Base-by-base conservation (phyloP, 768 basidiomycete species). In the Podaxis sp. region DNA sequence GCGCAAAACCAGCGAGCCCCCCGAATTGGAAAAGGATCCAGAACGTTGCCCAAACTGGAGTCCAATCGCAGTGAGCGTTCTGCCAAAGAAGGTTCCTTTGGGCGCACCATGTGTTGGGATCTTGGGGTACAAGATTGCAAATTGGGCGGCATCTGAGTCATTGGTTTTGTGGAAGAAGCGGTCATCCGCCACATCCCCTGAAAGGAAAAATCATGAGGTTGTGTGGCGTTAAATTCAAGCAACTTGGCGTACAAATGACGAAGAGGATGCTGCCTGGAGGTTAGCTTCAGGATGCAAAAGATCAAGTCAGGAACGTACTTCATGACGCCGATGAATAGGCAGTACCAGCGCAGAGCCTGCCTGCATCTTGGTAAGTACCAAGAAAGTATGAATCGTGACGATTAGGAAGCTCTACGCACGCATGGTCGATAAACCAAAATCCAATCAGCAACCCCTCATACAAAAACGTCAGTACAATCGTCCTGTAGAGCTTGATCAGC, bases 381-480 rank as follows among this genome's bases (percentile, higher is more conserved):
- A 25, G 41, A 61, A 55, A 27, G n/a, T 19, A 33, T 57, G 8
- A 36, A n/a, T 54, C n/a, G 22, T 41, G 55, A 54, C 17, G n/a
- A 52, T 53, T 9, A 29, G 19, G 25, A 66, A 53, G 25, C 19
- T 29, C 60, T 65, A 80, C 88, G 66, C 73, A 90, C 93, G 82
- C 94, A 73, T 98, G 96, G 70, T 89, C 93, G 49, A 95, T 86
- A 72, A 96, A 97, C 95, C 96, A 97, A 66, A 98, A 92, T 0
- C 93, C 95, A 61, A 98, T 84, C 52, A 98, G 79, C 24, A 97
- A 76, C 8, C 84, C 94, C 73, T 97, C 94, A 67, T 93, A 96
- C 9, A 87, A 72, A 24, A 92, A 67, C 24, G 93, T 95, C 46
- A 96, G 82, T 9, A 90, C 63, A 67, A 96, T 94, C 25, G 95